Evolutionary conservation across 1,139 yeast genomes (phyloP).

Genomic region (Candida sp.): DNA sequence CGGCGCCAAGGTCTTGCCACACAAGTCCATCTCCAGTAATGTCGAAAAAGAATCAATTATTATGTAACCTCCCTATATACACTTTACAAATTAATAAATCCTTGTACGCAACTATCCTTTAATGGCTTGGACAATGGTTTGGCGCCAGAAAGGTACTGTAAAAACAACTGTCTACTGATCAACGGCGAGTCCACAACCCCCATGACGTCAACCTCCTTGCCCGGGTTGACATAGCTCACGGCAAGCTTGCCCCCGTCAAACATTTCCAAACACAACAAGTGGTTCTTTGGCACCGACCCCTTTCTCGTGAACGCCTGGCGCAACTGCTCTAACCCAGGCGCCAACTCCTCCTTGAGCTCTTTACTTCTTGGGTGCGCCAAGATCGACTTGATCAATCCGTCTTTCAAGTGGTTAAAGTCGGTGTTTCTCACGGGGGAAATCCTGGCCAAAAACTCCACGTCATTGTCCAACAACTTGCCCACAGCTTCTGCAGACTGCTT

Average conservation of each 20-base stretch:
- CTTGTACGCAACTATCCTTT: conserved; percentile 33
- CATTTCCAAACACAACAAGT: conserved; percentile 55
- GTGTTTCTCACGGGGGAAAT: conserved; percentile 90
- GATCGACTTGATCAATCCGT: conserved; percentile 84
- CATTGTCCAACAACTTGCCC: conserved; percentile 58
- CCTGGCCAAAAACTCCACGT: conserved; percentile 68
- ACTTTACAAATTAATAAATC: conserved; percentile 9
- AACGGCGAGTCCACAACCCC: conserved; percentile 55
- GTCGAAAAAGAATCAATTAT: conserved; percentile 98
- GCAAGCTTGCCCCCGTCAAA: conserved; percentile 47
- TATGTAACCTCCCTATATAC: conserved; percentile 60
- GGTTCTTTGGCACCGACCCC: conserved; percentile 71
- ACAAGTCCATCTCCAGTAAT: conserved; percentile 94
- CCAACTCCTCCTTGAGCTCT: conserved; percentile 36
- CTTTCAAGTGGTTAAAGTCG: conserved; percentile 86
- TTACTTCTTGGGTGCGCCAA: conserved; percentile 57
- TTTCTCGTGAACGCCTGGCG: conserved; percentile 50
- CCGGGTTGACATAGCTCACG: conserved; percentile 44
- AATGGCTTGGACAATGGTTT: conserved; percentile 59
- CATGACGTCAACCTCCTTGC: conserved; percentile 34
- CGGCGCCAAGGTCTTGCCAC: conserved; percentile 99
- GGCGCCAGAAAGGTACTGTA: conserved; percentile 63
- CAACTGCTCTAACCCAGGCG: conserved; percentile 59
- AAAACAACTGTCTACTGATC: conserved; percentile 56
- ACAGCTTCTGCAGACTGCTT: conserved; percentile 52